These are phyloP conservation scores for Leishmania amazonensis DNA, from an alignment of 208 protist genomes.

Conservation along the genomic window DNA sequence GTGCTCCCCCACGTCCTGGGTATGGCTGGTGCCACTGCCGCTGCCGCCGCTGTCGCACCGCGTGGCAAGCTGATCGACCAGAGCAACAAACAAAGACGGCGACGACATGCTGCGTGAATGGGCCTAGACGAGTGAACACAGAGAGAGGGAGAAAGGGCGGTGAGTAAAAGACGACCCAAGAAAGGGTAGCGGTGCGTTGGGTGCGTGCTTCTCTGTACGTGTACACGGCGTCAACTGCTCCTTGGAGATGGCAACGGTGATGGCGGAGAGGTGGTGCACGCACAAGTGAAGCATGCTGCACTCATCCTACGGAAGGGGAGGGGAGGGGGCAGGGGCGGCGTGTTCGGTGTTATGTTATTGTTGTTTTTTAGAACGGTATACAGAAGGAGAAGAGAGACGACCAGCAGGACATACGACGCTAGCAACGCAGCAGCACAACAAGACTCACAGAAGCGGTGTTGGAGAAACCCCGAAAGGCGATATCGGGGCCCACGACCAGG, in stretches of 20 bases:
- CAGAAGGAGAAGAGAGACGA: neutral
- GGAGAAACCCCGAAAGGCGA: neutral
- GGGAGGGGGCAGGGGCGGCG: neutral
- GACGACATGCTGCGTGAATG: neutral
- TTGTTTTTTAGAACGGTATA: neutral
- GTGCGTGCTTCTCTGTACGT: neutral
- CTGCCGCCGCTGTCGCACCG: conserved; percentile 8
- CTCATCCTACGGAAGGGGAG: neutral
- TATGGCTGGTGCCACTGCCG: conserved; percentile 3
- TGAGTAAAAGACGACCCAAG: neutral
- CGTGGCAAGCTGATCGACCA: conserved; percentile 26
- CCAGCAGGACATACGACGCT: neutral
- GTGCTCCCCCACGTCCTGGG: conserved; percentile 13
- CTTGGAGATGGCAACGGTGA: neutral
- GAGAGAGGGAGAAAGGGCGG: neutral
- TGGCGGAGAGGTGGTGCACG: neutral
- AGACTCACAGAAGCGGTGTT: neutral
- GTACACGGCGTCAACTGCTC: neutral
- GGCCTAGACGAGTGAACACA: neutral
- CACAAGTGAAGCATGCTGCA: neutral
- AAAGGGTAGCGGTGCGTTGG: neutral
- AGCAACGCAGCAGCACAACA: neutral
- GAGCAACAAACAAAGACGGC: conserved; percentile 7
- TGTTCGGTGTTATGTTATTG: neutral
- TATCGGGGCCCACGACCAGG: neutral